Evolutionary conservation across 164 flowering plant species (phyloP), one percentile per base, ranked within the genome.

Genomic region (Pachysandra terminalis): DNA sequence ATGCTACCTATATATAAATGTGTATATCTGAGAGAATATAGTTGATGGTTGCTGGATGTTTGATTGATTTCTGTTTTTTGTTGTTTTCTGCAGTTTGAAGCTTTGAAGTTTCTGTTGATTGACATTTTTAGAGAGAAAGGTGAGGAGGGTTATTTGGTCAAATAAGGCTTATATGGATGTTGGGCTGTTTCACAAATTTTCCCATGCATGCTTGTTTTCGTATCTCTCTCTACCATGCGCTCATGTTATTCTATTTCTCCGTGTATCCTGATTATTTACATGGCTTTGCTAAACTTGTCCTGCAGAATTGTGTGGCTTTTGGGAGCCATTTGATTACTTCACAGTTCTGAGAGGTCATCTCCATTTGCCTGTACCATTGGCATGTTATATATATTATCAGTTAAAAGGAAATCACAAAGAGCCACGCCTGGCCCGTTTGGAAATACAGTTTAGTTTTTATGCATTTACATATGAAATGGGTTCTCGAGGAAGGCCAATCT

Each of bases 391-490:
- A 32, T 64, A 40, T 69, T 74, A 41, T 59, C 35, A 59, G 37
- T 40, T 75, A 35, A 73, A 68, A 78, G 65, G 62, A 66, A 75
- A 64, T 51, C 56, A 55, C 63, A 35, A 19, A 65, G 61, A 63
- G 60, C 19, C 41, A 19, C 62, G 9, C 66, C 35, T 63, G 17
- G 23, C 40, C 41, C 64, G 22, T 62, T 78, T 71, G 76, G 72
- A 67, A 59, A 55, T 63, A 68, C 10, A 41, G 40, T 73, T 57
- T 77, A 61, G 74, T 75, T 80, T 88, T 69, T 84, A 89, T 88
- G 90, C 82, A 69, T 82, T 69, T 88, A 69, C 74, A 63, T 80
- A 78, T 73, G 87, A 85, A 72, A 95, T 92, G 98, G 95, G 90
- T 56, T 83, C 86, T 76, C 86, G 87, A 75, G 93, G 97, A 82